A percentile compares a stretch with the other conserved stretches of the same genome.
These are phyloP conservation scores for Westerdykella sp. DNA, from an alignment of 2,329 filamentous ascomycete genomes.

Conservation along the genomic window DNA sequence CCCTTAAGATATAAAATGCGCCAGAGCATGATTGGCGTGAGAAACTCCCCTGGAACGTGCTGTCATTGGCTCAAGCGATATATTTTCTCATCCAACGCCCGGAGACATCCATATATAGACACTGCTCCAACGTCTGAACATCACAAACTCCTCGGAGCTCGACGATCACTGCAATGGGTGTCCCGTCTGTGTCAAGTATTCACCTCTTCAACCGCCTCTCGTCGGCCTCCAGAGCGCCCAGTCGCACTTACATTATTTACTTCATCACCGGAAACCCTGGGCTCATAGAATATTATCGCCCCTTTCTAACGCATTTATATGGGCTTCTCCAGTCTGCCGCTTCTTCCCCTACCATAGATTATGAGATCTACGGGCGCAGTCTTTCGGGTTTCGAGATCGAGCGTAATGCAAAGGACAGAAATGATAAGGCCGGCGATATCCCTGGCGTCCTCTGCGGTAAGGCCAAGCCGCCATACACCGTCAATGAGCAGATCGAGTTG, in stretches of 20 bases:
- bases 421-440: background rate
- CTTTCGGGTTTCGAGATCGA: conserved; percentile 41
- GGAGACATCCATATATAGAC: too few relatives aligned
- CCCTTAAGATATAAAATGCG: too few relatives aligned
- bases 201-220: conserved; percentile 18
- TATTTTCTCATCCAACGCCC: too few relatives aligned
- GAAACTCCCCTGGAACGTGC: too few relatives aligned
- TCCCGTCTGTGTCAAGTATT: conserved; percentile 16
- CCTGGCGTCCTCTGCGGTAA: conserved; percentile 7
- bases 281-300: conserved; percentile 64
- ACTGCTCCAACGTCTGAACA: too few relatives aligned
- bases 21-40: too few relatives aligned
- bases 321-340: conserved; percentile 39
- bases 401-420: conserved; percentile 10
- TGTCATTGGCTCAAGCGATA: too few relatives aligned
- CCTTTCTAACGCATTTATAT: conserved; percentile 58
- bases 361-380: conserved; percentile 38
- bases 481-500: conserved; percentile 48
- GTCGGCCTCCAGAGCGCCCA: conserved; percentile 14
- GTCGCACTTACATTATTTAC: conserved; percentile 52
- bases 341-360: conserved; percentile 8
- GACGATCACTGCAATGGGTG: too few relatives aligned
- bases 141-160: too few relatives aligned
- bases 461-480: conserved; percentile 33
- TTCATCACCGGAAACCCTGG: conserved; percentile 74